Percentiles rank a stretch among this genome's conserved stretches.
Conservation (phyloP, 2,329 filamentous ascomycete genomes). For the Tolypocladium amazonense region DNA sequence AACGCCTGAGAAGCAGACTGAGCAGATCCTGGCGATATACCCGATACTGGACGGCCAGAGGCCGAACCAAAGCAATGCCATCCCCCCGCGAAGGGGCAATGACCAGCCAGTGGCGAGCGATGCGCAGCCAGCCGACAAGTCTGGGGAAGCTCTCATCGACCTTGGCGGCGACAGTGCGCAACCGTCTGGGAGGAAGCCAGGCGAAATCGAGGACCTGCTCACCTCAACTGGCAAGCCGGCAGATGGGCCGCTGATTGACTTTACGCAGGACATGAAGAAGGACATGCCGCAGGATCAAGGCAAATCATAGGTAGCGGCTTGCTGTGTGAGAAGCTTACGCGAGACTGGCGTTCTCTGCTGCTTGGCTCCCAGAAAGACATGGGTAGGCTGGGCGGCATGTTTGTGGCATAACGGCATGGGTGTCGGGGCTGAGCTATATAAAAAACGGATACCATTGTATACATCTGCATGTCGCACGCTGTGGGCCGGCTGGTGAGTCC, state of each 20-base stretch:
- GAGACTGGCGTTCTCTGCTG: slow-evolving; percentile 2
- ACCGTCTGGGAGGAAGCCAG: slow-evolving; percentile 4
- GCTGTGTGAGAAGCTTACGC: not conserved
- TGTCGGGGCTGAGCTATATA: not conserved
- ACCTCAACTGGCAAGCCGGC: slow-evolving; percentile 34
- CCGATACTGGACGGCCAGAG: slow-evolving; percentile 75
- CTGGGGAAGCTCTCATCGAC: slow-evolving; percentile 40
- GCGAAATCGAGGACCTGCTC: slow-evolving; percentile 34
- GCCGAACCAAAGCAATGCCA: slow-evolving; percentile 39
- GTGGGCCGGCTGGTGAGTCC: not conserved
- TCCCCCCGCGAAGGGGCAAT: slow-evolving; percentile 31
- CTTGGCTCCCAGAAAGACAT: not conserved
- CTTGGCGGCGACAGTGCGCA: slow-evolving; percentile 30
- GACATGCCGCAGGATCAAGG: slow-evolving; percentile 25
- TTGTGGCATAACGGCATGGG: not conserved
- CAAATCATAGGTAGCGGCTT: not conserved
- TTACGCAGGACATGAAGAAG: slow-evolving; percentile 42
- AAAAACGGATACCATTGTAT: not conserved
- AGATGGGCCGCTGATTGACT: slow-evolving; percentile 44
- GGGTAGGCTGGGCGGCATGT: not conserved
- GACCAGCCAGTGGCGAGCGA: slow-evolving; percentile 3
- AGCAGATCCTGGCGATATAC: slow-evolving; percentile 80
- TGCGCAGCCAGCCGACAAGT: slow-evolving; percentile 6
- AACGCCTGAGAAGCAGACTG: slow-evolving; percentile 56
- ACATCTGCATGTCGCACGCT: not conserved